Conservation (phyloP, 129 eudicot species). For the Helianthus annuus region HanXRQr2.0-SUNRISE NC_035448.2:50369221-50369720, state of each 20-base stretch:
- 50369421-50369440: slow-evolving; percentile 74
- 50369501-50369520: slow-evolving; percentile 79
- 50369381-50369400: slow-evolving; percentile 78
- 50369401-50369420: slow-evolving; percentile 94
- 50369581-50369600: too few relatives aligned
- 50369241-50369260: slow-evolving; percentile 86
- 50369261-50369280: slow-evolving; percentile 98
- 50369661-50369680: too few relatives aligned
- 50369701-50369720: too few relatives aligned
- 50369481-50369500: slow-evolving; percentile 71
- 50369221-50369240: slow-evolving; percentile 80
- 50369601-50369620: too few relatives aligned
- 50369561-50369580: slow-evolving; percentile 34
- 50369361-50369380: slow-evolving; percentile 81
- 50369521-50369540: slow-evolving; percentile 60
- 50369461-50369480: slow-evolving; percentile 82
- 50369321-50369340: slow-evolving; percentile 74
- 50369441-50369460: slow-evolving; percentile 80
- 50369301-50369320: slow-evolving; percentile 85
- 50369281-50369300: slow-evolving; percentile 96
- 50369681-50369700: too few relatives aligned
- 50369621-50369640: too few relatives aligned
- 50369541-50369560: slow-evolving; percentile 33
- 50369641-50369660: too few relatives aligned
- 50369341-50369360: slow-evolving; percentile 77